Evolutionary conservation across 2,329 filamentous ascomycete genomes (phyloP).

Genomic region (Arthrobotrys megalospora): DNA sequence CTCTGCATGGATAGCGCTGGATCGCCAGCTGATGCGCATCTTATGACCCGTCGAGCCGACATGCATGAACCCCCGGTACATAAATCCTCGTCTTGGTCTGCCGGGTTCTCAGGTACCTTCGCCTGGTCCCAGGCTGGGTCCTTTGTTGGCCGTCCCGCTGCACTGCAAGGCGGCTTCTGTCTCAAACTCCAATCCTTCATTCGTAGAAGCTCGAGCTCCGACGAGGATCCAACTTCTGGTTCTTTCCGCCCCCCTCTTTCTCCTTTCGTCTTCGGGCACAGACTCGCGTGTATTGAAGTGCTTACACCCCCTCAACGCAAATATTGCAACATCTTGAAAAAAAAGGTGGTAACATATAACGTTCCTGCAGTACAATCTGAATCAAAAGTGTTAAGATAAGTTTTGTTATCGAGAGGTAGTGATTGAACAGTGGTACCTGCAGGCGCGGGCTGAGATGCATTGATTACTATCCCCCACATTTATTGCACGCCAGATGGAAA

Average conservation of each 20-base stretch:
- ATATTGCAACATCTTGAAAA: conserved; percentile 15
- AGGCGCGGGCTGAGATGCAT: neutral
- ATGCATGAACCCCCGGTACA: conserved; percentile 11
- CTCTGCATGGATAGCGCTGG: conserved; percentile 6
- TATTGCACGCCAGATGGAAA: neutral
- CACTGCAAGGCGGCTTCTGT: conserved; percentile 22
- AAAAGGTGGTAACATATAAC: neutral
- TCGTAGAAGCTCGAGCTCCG: conserved; percentile 3
- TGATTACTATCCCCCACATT: neutral
- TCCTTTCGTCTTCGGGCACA: neutral
- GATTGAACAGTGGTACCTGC: neutral
- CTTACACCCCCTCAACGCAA: neutral
- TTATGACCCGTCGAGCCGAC: conserved; percentile 39
- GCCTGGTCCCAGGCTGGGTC: conserved; percentile 18
- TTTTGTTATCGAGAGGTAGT: too few species aligned
- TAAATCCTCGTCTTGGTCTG: neutral
- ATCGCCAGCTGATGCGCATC: conserved; percentile 42
- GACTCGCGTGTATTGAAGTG: neutral
- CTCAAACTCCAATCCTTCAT: neutral
- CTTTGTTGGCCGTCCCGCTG: conserved; percentile 10
- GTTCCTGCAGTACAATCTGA: neutral
- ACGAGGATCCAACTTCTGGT: neutral
- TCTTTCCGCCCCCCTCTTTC: neutral
- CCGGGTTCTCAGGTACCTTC: neutral
- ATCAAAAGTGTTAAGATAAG: neutral